Conservation (phyloP, 202 grass and related monocot species). For the Saccharum hybrid region DNA sequence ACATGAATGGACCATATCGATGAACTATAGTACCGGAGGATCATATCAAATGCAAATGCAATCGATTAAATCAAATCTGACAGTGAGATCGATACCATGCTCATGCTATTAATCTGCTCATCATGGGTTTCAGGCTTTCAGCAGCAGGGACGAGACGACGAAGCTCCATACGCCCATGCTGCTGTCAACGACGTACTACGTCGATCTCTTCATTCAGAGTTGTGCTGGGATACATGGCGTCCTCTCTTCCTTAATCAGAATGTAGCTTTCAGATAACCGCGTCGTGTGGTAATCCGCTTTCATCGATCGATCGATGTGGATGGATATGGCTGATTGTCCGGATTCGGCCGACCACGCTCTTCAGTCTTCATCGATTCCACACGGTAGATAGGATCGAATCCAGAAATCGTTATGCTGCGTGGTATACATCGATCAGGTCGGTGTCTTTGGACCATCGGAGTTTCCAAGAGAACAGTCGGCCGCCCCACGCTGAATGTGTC, state of each 20-base stretch:
- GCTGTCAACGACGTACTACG: background rate
- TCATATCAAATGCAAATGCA: background rate
- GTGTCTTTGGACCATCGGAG: background rate
- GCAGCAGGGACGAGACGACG: background rate
- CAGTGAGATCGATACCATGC: background rate
- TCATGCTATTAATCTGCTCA: background rate
- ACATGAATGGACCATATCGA: background rate
- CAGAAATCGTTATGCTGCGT: background rate
- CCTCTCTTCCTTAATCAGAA: background rate
- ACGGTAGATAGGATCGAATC: background rate
- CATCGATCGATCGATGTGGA: background rate
- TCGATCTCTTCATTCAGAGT: background rate
- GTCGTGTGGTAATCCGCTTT: constrained; percentile 1
- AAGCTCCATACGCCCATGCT: constrained; percentile 12
- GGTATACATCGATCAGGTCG: background rate
- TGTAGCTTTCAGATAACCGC: constrained; percentile 2
- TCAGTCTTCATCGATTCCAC: background rate
- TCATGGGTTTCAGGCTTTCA: constrained; percentile 15
- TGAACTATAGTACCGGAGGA: background rate
- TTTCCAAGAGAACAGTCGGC: background rate
- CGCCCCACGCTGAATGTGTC: constrained; percentile 20
- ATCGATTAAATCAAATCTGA: background rate
- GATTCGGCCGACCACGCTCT: background rate
- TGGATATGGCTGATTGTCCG: background rate
- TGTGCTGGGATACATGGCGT: background rate